These are phyloP conservation scores for Jatropha podagrica DNA, from an alignment of 441 rosid genomes.

Conservation along the genomic window DNA sequence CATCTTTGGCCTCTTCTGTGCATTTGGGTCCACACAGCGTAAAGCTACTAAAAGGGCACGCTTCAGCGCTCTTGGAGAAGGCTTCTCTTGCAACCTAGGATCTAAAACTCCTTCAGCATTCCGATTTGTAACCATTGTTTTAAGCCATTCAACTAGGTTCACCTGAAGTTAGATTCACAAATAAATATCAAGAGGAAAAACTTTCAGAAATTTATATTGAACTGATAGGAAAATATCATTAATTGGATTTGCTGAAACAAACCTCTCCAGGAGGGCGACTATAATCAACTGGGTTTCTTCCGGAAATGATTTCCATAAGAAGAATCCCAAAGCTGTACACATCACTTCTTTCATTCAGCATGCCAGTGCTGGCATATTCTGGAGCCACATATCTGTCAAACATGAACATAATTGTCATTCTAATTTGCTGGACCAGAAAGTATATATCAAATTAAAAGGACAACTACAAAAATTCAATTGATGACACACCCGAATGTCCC, in stretches of 20 bases:
- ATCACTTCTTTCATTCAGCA: conserved; percentile 73
- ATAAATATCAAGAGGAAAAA: not conserved
- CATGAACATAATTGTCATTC: not conserved
- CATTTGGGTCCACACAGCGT: conserved; percentile 60
- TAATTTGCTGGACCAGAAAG: not conserved
- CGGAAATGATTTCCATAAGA: conserved; percentile 61
- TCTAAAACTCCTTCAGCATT: conserved; percentile 66
- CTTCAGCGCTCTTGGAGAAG: conserved; percentile 47
- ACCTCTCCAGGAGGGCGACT: conserved; percentile 60
- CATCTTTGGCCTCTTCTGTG: conserved; percentile 65
- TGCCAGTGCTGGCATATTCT: conserved; percentile 71
- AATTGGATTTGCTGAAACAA: conserved; percentile 10
- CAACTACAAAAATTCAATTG: not conserved
- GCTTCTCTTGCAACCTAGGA: conserved; percentile 60
- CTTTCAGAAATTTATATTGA: not conserved
- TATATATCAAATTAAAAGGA: not conserved
- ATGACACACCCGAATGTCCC: conserved; percentile 67
- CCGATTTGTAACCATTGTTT: conserved; percentile 58
- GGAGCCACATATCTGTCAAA: conserved; percentile 62
- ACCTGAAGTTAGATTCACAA: conserved; percentile 39
- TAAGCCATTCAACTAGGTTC: conserved; percentile 69
- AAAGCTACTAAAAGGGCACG: conserved; percentile 56
- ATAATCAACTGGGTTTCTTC: conserved; percentile 68
- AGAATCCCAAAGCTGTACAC: conserved; percentile 70
- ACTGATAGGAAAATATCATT: not conserved